These are phyloP conservation scores for Suhomyces prunicola DNA, from an alignment of 805 yeast species.

Conservation along the genomic window DNA sequence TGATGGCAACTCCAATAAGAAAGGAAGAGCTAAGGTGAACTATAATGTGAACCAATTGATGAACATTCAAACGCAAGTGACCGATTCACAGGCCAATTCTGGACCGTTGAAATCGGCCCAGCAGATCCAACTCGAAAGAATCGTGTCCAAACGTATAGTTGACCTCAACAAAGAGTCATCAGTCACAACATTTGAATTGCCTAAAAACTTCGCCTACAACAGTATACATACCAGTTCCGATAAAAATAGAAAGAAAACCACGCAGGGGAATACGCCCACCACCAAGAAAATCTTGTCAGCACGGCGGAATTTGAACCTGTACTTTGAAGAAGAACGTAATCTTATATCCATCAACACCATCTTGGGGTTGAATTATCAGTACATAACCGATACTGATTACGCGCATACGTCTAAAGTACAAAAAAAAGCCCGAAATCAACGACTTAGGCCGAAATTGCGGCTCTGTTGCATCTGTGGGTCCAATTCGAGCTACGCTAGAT, in stretches of 20 bases:
- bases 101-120: constrained; percentile 42
- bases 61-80: constrained; percentile 40
- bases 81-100: constrained; percentile 21
- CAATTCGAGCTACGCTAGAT: constrained; percentile 35
- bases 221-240: constrained; percentile 24
- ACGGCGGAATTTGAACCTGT: constrained; percentile 40
- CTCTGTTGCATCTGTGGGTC: constrained; percentile 43
- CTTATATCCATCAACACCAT: constrained; percentile 41
- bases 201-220: constrained; percentile 38
- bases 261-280: constrained; percentile 43
- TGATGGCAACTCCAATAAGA: constrained; percentile 22
- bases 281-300: constrained; percentile 43
- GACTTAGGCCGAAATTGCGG: constrained; percentile 31
- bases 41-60: constrained; percentile 41
- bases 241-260: constrained; percentile 22
- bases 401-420: constrained; percentile 12
- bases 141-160: constrained; percentile 32
- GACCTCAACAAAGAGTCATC: constrained; percentile 36
- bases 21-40: constrained; percentile 41
- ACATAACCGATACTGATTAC: constrained; percentile 32
- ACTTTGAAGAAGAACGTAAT: constrained; percentile 45
- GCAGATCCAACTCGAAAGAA: constrained; percentile 40
- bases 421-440: constrained; percentile 5
- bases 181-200: constrained; percentile 34
- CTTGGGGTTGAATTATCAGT: constrained; percentile 38